phyloP scores from a whole-genome alignment of 192 early-diverging fungal species.

The Oehlia diaphana region DNA sequence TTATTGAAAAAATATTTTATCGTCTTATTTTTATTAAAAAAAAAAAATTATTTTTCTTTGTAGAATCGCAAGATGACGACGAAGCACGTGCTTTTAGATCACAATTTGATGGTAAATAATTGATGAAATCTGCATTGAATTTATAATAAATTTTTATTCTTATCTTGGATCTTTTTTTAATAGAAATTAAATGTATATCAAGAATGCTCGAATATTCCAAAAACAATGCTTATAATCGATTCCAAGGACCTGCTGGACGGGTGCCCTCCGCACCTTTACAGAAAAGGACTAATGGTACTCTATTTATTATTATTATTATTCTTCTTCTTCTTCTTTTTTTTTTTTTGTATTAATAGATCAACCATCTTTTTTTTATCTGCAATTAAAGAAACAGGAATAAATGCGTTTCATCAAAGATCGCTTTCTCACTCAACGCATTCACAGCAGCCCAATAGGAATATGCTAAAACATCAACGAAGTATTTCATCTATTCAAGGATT shows the following conservation, averaged over 20 bases:
- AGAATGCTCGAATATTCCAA: background rate
- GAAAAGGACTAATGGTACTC: background rate
- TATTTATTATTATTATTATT: too few relatives aligned
- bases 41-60: background rate
- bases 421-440: background rate
- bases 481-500: background rate
- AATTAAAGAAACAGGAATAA: background rate
- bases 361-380: background rate
- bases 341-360: background rate
- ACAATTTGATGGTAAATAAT: background rate
- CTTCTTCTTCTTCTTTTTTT: background rate
- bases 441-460: background rate
- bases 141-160: too few relatives aligned
- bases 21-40: too few relatives aligned
- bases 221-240: background rate
- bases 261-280: background rate
- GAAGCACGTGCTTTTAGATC: background rate
- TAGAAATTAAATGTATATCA: background rate
- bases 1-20: background rate
- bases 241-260: background rate
- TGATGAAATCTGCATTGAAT: too few relatives aligned
- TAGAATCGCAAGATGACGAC: background rate
- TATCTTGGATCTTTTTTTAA: too few relatives aligned
- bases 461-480: background rate
- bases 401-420: background rate